Evolutionary conservation across 495 filamentous ascomycete species (phyloP), one percentile per base, ranked within the genome.

Genomic region (Hypoxylon lienhwacheense): DNA sequence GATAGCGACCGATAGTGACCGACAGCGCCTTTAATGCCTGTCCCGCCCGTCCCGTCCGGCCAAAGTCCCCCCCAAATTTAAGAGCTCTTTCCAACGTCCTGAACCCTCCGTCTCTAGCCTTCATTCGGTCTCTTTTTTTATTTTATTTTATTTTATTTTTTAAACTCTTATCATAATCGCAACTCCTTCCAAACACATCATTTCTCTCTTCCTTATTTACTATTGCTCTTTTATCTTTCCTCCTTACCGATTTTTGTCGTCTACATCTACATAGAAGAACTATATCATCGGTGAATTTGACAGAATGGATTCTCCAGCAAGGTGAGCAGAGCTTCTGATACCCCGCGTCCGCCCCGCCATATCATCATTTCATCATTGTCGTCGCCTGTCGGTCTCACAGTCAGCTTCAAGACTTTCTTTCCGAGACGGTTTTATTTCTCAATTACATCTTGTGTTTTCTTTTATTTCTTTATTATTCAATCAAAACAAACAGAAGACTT

Each of bases 271-370:
- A n/a, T n/a, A n/a, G n/a, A n/a, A n/a, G n/a, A n/a, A n/a, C n/a
- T n/a, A n/a, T n/a, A 43, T 31, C 15, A 50, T 19, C 32, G 45
- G 49, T 37, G 43, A 46, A 49, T 36, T 43, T 41, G 54, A 67
- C 67, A 73, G 61, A 66, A 77, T 77, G 73, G 66, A 73, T 12
- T 53, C 71, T 21, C 64, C 73, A 54, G 69, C 64, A 63, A 67
- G 61, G 74, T 75, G 59, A 75, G 74, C 53, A 59, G 19, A 59
- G 19, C 26, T 12, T 46, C 65, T 26, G 24, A 48, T 60, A 64
- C 64, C 59, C 66, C 55, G 51, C 65, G 59, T 49, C 61, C 40
- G 41, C 65, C 71, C 71, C 71, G 67, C 68, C 62, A 69, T 71
- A 62, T 44, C 33, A 56, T 65, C 62, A 67, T 70, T 62, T 41